Evolutionary conservation across 2,329 filamentous ascomycete genomes (phyloP).

Genomic region (Alternaria angustiovoidea): DNA sequence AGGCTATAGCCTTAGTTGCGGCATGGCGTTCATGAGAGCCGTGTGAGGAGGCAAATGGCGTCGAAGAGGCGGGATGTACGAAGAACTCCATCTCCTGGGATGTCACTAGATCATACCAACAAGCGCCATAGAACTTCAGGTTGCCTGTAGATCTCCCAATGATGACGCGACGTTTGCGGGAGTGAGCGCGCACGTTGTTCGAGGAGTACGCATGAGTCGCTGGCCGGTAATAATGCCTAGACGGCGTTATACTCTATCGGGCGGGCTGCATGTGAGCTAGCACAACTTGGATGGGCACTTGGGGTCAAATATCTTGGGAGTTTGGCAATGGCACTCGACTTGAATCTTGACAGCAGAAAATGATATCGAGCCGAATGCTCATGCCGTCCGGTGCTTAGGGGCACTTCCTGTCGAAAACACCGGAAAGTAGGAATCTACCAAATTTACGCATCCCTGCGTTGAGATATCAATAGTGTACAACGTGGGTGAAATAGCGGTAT

Average conservation of each 20-base stretch:
- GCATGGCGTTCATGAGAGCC: constrained; percentile 8
- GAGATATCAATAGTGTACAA: not conserved
- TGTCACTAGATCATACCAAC: constrained; percentile 6
- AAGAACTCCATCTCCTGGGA: constrained; percentile 17
- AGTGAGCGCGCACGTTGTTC: constrained; percentile 25
- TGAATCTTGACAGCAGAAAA: not conserved
- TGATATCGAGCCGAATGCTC: not conserved
- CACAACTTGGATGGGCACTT: not conserved
- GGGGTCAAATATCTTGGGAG: not conserved
- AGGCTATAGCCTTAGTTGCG: constrained; percentile 6
- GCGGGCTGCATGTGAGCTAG: constrained; percentile 1
- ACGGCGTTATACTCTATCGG: constrained; percentile 16
- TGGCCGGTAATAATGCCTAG: constrained; percentile 11
- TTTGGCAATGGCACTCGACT: not conserved
- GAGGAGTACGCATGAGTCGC: constrained; percentile 24
- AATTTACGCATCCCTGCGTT: not conserved
- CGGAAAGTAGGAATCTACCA: not conserved
- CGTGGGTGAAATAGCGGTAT: not conserved
- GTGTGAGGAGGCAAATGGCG: constrained; percentile 6
- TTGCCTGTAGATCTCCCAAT: constrained; percentile 8
- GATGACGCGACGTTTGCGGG: constrained; percentile 2
- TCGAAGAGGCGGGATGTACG: constrained; percentile 13
- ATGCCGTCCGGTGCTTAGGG: not conserved
- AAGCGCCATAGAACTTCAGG: not conserved
- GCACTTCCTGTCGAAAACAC: not conserved